Percentiles rank a stretch among this genome's conserved stretches.
phyloP scores from a whole-genome alignment of 148 eudicot genomes.

The Fagopyrum homotropicum region DNA sequence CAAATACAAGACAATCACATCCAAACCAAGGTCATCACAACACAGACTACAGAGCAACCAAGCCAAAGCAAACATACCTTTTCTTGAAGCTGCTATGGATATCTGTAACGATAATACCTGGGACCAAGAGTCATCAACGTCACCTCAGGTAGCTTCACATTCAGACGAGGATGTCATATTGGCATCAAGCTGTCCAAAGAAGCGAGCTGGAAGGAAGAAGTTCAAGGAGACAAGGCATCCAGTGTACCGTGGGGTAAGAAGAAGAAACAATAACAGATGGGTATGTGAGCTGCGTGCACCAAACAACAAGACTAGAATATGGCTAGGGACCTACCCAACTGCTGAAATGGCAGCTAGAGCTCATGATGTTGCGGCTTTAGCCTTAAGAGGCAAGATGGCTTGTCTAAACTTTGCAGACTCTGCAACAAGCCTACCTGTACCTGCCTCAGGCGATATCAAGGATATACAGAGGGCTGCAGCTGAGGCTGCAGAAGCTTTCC shows the following conservation, averaged over 20 bases:
- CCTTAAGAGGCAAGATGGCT: slow-evolving; percentile 14
- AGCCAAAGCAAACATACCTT: background rate
- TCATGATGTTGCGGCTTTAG: slow-evolving; percentile 40
- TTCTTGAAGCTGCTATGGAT: background rate
- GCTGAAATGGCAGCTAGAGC: slow-evolving; percentile 40
- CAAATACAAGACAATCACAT: background rate
- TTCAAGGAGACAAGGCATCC: slow-evolving; percentile 25
- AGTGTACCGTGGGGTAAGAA: slow-evolving; percentile 20
- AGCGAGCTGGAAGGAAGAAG: slow-evolving; percentile 16
- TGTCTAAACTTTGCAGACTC: slow-evolving; percentile 16
- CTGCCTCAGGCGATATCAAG: slow-evolving; percentile 3
- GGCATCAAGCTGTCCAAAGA: slow-evolving; percentile 15
- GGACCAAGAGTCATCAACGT: background rate
- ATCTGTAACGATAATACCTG: slow-evolving; percentile 1
- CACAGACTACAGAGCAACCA: background rate
- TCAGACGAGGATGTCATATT: slow-evolving; percentile 12
- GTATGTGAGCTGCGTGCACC: slow-evolving; percentile 24
- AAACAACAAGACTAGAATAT: slow-evolving; percentile 14
- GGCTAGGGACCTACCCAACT: slow-evolving; percentile 19
- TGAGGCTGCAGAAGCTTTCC: slow-evolving; percentile 8
- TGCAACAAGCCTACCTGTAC: slow-evolving; percentile 1
- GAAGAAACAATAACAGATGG: slow-evolving; percentile 18
- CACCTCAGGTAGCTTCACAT: background rate
- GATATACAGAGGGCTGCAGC: slow-evolving; percentile 16
- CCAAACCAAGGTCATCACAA: background rate